Evolutionary conservation across 1,139 yeast species (phyloP), one percentile per base, ranked within the genome.

Genomic region (Yamadazyma blattariae): DNA sequence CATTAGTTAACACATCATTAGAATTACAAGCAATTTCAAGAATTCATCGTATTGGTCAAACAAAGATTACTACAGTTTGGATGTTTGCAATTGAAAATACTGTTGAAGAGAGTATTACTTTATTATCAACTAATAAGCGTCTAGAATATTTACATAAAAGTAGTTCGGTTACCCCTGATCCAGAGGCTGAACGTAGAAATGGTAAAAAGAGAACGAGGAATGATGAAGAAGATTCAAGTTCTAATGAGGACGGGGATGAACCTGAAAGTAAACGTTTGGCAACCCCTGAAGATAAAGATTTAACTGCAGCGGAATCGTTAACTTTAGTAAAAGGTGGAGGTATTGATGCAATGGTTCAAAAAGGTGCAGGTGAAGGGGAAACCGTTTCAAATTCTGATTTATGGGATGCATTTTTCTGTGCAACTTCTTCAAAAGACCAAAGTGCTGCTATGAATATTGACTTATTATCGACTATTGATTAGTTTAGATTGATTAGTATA

Each of bases 21-120:
- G 97, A 92, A 50, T 57, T 85, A 16, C 98, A 92, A 52, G 97
- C 97, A 0, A 83, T 90, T 37, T 86, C 95, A 29, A 74, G 98
- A 46, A 81, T 92, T 30, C 96, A 90, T 54, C 66, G 98, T 42
- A 90, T 92, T 52, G 98, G 98, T 0, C 98, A 92, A 56, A 75
- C 71, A 3, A 66, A 70, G 27, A 77, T 75, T 13, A 92, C 97
- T 0, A 83, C 81, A 2, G 95, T 92, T 2, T 90, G 97, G 96
- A 82, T 85, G 75, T 88, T 90, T 63, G 81, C 86, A 22, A 83
- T 89, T 37, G 78, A 75, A 39, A 81, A 83, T 30, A 80, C 96
- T 0, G 94, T 92, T n/a, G 98, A 92, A 57, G 96, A 90, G 54
- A 81, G 85, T 35, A 85, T 92, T 36, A 75, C 87, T n/a, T 61